Conservation (phyloP, 495 filamentous ascomycete genomes). For the Hypoxylon fuscum region DNA sequence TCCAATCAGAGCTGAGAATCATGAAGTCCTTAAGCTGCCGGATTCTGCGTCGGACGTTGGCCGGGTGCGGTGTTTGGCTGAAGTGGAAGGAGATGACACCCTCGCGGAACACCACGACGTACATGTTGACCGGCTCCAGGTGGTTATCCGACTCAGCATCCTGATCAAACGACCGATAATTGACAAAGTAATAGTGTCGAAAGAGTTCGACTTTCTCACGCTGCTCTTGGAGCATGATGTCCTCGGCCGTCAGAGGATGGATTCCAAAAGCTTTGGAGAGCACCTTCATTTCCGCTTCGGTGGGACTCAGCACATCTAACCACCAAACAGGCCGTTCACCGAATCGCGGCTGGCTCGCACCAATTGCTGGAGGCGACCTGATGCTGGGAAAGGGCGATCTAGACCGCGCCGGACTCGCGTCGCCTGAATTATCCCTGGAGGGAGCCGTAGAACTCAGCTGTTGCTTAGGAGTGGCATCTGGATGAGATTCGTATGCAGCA, state of each 20-base stretch:
- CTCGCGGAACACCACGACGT: constrained; percentile 95
- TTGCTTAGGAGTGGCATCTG: constrained; percentile 31
- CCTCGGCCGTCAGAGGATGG: constrained; percentile 92
- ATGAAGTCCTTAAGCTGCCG: constrained; percentile 94
- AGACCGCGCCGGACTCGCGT: constrained; percentile 33
- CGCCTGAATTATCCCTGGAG: constrained; percentile 28
- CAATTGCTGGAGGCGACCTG: constrained; percentile 26
- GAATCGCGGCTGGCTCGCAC: constrained; percentile 68
- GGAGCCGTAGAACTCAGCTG: constrained; percentile 28
- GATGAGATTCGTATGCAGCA: constrained; percentile 25
- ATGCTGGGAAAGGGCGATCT: constrained; percentile 34
- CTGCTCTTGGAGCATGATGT: constrained; percentile 96
- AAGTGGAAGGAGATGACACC: constrained; percentile 97
- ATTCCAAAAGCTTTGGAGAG: constrained; percentile 93
- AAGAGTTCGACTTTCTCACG: constrained; percentile 99
- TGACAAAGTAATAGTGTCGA: constrained; percentile 96
- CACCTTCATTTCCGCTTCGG: constrained; percentile 90
- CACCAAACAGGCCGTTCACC: constrained; percentile 94
- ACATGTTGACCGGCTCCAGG: constrained; percentile 96
- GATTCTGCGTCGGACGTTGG: constrained; percentile 92
- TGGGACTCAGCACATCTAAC: constrained; percentile 91
- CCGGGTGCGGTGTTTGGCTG: constrained; percentile 88
- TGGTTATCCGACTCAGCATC: constrained; percentile 87
- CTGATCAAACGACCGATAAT: constrained; percentile 96
- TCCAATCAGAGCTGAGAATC: constrained; percentile 94